Conservation (phyloP, 225 moss, liverwort and hornwort species). For the Physcomitrellopsis africana region DNA sequence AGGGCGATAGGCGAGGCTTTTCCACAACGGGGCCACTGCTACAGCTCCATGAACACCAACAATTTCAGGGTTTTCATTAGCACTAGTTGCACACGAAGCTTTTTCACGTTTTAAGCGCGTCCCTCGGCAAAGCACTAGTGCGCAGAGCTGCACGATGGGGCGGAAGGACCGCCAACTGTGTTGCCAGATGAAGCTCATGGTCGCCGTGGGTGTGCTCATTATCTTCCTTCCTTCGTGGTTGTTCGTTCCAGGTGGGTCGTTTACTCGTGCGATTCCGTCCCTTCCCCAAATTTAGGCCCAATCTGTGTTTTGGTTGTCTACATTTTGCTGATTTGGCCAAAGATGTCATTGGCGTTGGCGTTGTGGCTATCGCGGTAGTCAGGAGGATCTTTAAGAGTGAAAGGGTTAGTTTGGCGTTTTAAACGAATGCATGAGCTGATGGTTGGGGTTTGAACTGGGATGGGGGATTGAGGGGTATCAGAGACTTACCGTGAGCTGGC, state of each 20-base stretch:
- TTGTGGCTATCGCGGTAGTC: no score
- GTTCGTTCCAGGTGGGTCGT: conserved; percentile 39
- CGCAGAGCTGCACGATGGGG: conserved; percentile 31
- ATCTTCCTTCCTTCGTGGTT: conserved; percentile 50
- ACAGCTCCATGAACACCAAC: no score
- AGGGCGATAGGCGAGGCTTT: no score
- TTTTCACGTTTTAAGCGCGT: no score
- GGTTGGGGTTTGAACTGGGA: background rate
- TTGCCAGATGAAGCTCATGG: conserved; percentile 57
- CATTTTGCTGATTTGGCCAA: background rate
- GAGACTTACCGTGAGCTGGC: conserved; percentile 45
- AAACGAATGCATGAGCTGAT: conserved; percentile 5
- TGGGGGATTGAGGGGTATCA: conserved; percentile 25
- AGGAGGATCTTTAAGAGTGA: background rate
- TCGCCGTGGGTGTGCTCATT: conserved; percentile 45
- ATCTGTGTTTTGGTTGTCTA: background rate
- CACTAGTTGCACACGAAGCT: no score
- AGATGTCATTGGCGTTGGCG: background rate
- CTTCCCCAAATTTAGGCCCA: background rate
- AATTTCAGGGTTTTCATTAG: no score
- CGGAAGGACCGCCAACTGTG: conserved; percentile 49
- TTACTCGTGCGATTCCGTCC: background rate
- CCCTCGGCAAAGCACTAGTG: background rate
- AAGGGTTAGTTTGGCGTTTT: background rate
- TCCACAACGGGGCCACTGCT: no score